Base-by-base conservation (phyloP, 306 rosid species). In the Casuarina cunninghamiana region DNA sequence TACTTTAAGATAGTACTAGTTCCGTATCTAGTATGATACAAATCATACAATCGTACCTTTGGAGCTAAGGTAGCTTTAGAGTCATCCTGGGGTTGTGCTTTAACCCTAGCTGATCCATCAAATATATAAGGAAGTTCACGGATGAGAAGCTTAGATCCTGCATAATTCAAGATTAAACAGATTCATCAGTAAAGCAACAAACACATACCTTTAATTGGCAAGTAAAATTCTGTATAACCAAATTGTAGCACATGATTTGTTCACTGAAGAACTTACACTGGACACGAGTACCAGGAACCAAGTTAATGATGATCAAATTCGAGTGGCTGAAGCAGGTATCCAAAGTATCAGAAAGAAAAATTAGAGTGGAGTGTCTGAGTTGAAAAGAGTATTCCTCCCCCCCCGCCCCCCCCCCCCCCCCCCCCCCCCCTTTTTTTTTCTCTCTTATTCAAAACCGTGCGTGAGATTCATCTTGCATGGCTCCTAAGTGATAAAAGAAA, bases 101-200 rank as follows among this genome's bases (percentile, higher is more conserved):
- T 90, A 72, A 48, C 72, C 76, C 83, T 85, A 6, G 98, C 96
- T 16, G 96, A 87, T 75, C 98, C 97, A 82, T 91, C 97, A 80
- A 94, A 82, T 86, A 92, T 90, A 61, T 87, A 90, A 74, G 97
- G 92, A 88, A 94, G 98, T 83, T 92, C 93, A 43, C 75, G 74
- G 77, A 92, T 65, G 72, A 94, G 77, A 60, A 91, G 91, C 78
- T 90, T 71, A 39, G 98, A 85, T 71, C 98, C 98, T 91, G 87
- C 71, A 54, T 38, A 45, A 53, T 38, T 82, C 76, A 75, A 73
- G 55, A 19, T 66, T 81, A 49, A 76, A 60, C 49, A 0, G 48
- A 68, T 75, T 51, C 10, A 17, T 73, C 26, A 73, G 10, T 44
- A 67, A 57, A 70, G 72, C 38, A 65, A 81, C 63, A 75, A 53